A percentile compares a stretch with the other conserved stretches of the same genome.
These are phyloP conservation scores for Nannizzia gypsea DNA, from an alignment of 2,329 filamentous ascomycete species.

Conservation along the genomic window DNA sequence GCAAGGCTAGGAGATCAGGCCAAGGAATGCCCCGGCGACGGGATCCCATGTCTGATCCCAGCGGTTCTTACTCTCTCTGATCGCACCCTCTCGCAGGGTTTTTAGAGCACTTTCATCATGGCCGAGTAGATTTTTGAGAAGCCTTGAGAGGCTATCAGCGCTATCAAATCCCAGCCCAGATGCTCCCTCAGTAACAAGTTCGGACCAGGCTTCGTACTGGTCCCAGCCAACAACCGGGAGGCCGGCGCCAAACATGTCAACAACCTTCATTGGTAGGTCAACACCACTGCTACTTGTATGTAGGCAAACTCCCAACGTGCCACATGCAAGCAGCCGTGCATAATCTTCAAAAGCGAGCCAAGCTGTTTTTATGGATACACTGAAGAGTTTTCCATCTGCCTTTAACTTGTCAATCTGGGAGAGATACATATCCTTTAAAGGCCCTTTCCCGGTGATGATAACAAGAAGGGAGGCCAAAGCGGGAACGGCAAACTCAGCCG, in stretches of 20 bases:
- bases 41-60: constrained; percentile 94
- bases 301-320: constrained; percentile 80
- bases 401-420: constrained; percentile 51
- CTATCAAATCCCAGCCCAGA: constrained; percentile 81
- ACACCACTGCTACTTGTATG: constrained; percentile 92
- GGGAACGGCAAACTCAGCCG: constrained; percentile 33
- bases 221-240: constrained; percentile 81
- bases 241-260: constrained; percentile 96
- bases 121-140: constrained; percentile 55
- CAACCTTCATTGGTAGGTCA: constrained; percentile 96
- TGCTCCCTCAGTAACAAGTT: constrained; percentile 75
- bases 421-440: constrained; percentile 66
- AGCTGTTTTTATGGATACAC: constrained; percentile 63
- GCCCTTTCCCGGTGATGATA: constrained; percentile 90
- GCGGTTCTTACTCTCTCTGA: constrained; percentile 59
- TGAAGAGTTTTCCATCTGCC: constrained; percentile 50
- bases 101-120: constrained; percentile 44
- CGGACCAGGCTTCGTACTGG: constrained; percentile 74
- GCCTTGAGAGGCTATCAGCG: constrained; percentile 50
- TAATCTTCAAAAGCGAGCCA: constrained; percentile 82
- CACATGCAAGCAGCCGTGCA: constrained; percentile 66
- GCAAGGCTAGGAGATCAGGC: constrained; percentile 21
- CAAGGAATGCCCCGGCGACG: constrained; percentile 63
- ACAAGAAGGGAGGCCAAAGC: constrained; percentile 59
- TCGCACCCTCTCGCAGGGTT: constrained; percentile 55